Evolutionary conservation across 805 yeast genomes (phyloP).

Genomic region (Lipomyces lipofer): DNA sequence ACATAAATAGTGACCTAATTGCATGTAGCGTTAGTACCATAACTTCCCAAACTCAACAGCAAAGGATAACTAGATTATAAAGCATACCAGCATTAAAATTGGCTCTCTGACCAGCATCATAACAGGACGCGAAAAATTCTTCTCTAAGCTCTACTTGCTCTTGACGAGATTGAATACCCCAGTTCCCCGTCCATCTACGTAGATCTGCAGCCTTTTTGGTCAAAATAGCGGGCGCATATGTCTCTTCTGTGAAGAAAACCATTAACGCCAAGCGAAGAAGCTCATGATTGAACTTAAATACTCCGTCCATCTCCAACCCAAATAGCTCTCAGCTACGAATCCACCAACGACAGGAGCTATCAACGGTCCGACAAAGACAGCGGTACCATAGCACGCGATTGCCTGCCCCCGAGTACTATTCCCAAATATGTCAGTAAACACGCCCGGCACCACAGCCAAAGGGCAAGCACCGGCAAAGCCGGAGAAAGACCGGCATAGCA

Average conservation of each 20-base stretch:
- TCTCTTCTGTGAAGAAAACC: slow-evolving; percentile 43
- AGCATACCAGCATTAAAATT: slow-evolving; percentile 40
- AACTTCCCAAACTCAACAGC: too few species aligned
- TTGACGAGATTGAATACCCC: slow-evolving; percentile 44
- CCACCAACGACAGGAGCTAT: slow-evolving; percentile 50
- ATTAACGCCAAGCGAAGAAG: slow-evolving; percentile 35
- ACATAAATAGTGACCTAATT: slow-evolving; percentile 42
- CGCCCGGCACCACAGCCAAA: slow-evolving; percentile 67
- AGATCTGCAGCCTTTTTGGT: slow-evolving; percentile 37
- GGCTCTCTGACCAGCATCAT: slow-evolving; percentile 43
- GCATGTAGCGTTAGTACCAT: too few species aligned
- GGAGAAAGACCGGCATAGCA: slow-evolving; percentile 59
- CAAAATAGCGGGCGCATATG: slow-evolving; percentile 73
- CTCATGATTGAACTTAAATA: slow-evolving; percentile 12
- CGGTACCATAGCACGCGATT: slow-evolving; percentile 16
- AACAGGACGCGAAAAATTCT: slow-evolving; percentile 41
- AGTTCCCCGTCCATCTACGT: slow-evolving; percentile 56
- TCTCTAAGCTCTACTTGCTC: slow-evolving; percentile 51
- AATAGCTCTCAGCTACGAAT: slow-evolving; percentile 49
- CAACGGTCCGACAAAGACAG: slow-evolving; percentile 16
- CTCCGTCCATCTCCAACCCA: slow-evolving; percentile 61
- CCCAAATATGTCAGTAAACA: slow-evolving; percentile 59
- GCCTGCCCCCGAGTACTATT: slow-evolving; percentile 51
- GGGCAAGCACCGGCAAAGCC: slow-evolving; percentile 69
- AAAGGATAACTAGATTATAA: too few species aligned